Evolutionary conservation across 441 rosid genomes (phyloP).

Genomic region (Melastoma candidum): DNA sequence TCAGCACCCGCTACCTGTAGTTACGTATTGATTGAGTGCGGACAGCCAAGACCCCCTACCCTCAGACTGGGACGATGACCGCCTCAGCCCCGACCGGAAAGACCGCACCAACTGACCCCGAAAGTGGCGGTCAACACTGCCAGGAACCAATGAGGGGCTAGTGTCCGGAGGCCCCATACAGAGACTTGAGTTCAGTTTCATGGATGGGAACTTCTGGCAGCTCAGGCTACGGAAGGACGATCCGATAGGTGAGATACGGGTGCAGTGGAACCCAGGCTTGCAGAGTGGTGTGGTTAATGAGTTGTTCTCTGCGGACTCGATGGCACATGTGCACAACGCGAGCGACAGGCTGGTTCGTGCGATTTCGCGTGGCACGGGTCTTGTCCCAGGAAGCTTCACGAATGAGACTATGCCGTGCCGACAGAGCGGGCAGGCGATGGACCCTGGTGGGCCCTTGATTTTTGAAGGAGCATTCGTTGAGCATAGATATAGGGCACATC

Average conservation of each 20-base stretch:
- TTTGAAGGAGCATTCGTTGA: conserved; percentile 46
- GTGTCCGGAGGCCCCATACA: conserved; percentile 69
- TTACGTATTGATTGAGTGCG: conserved; percentile 55
- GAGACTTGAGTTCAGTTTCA: conserved; percentile 43
- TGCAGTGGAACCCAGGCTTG: conserved; percentile 49
- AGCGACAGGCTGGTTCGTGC: conserved; percentile 68
- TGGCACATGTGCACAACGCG: conserved; percentile 63
- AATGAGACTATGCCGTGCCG: conserved; percentile 81
- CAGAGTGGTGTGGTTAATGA: conserved; percentile 56
- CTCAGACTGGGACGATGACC: conserved; percentile 36
- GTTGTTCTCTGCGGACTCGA: conserved; percentile 45
- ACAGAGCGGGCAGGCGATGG: conserved; percentile 85
- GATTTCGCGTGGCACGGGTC: conserved; percentile 28
- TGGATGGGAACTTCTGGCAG: conserved; percentile 60
- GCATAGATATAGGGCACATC: conserved; percentile 86
- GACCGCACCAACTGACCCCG: conserved; percentile 27
- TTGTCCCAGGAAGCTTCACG: conserved; percentile 46
- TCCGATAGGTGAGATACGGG: conserved; percentile 44
- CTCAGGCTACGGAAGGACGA: conserved; percentile 69
- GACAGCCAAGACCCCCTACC: conserved; percentile 69
- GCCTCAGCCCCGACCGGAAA: conserved; percentile 45
- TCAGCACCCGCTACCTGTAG: conserved; percentile 61
- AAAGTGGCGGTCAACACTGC: conserved; percentile 21
- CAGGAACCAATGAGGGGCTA: conserved; percentile 34
- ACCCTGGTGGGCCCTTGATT: conserved; percentile 55